Evolutionary conservation across 495 filamentous ascomycete genomes (phyloP), one percentile per base, ranked within the genome.

Genomic region (Tuber umbilicatum): DNA sequence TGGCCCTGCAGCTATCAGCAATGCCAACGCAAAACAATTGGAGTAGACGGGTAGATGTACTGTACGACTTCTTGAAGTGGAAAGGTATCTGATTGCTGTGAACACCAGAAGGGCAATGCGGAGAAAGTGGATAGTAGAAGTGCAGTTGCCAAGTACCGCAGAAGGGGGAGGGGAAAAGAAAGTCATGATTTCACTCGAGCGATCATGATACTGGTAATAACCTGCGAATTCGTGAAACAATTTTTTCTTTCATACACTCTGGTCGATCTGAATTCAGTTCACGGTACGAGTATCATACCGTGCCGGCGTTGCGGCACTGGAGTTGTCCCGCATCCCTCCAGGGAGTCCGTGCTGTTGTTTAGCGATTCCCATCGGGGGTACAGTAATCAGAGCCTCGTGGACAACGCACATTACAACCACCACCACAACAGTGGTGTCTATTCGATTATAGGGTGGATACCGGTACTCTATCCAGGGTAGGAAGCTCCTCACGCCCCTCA

Each of bases 1-100:
- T 78, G 77, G 77, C 72, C 75, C 72, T 79, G 77, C 72, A 70
- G 71, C 55, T 35, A 64, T 64, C 55, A 64, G 55, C 27, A 64
- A 35, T 35, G 55, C 55, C 55, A 64, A 27, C 27, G 55, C 55
- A 64, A 64, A 64, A 64, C 55, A 64, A 64, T 64, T 64, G 55
- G 55, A 31, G 55, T 31, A 31, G 27, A 17, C 16, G 12, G 14
- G 12, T 31, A 27, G 55, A 64, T 64, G 27, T 35, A 64, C 55
- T 64, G 55, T 64, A 31, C 55, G 55, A 64, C 55, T 64, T 64
- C 55, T 64, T 35, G 55, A 64, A 35, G 55, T 35, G 31, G 55
- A 64, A 64, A 64, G 55, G 55, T 64, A 64, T 35, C 27, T 64
- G 27, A 64, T 35, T 35, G 27, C 55, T 35, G 14, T 35, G 55